Conservation (phyloP, 305 asterid species). For the Fraxinus velutina region DNA sequence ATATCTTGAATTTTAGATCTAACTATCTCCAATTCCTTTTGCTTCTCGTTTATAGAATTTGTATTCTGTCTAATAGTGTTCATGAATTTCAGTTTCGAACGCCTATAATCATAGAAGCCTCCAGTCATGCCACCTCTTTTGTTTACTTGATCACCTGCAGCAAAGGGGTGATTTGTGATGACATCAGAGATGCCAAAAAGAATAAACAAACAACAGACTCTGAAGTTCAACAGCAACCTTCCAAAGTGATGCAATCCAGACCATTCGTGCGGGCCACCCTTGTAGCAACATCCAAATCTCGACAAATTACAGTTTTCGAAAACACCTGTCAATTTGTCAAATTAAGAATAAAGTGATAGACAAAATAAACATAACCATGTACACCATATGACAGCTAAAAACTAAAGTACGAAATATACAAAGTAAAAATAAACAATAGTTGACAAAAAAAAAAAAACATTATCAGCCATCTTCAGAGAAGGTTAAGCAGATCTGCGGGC, state of each 20-base stretch:
- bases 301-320: slow-evolving; percentile 90
- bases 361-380: slow-evolving; percentile 13
- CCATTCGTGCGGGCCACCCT: slow-evolving; percentile 83
- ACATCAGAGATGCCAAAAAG: slow-evolving; percentile 23
- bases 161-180: slow-evolving; percentile 21
- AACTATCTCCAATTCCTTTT: slow-evolving; percentile 58
- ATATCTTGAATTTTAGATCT: slow-evolving; percentile 77
- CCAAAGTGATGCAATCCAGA: slow-evolving; percentile 93
- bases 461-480: neutral
- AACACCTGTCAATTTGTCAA: slow-evolving; percentile 54
- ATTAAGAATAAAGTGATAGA: slow-evolving; percentile 15
- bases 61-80: slow-evolving; percentile 62
- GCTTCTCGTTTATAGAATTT: slow-evolving; percentile 48
- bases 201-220: slow-evolving; percentile 23
- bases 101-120: slow-evolving; percentile 87
- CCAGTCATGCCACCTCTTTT: slow-evolving; percentile 99
- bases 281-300: slow-evolving; percentile 95
- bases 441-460: neutral
- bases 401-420: slow-evolving; percentile 11
- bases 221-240: slow-evolving; percentile 51
- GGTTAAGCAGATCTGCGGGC: neutral
- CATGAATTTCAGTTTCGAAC: slow-evolving; percentile 82
- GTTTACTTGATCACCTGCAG: slow-evolving; percentile 97
- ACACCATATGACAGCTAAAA: slow-evolving; percentile 16
- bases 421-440: neutral